Percentiles rank a stretch among this genome's conserved stretches.
phyloP scores from a whole-genome alignment of 768 basidiomycete genomes.

The Lactarius deliciosus region DNA sequence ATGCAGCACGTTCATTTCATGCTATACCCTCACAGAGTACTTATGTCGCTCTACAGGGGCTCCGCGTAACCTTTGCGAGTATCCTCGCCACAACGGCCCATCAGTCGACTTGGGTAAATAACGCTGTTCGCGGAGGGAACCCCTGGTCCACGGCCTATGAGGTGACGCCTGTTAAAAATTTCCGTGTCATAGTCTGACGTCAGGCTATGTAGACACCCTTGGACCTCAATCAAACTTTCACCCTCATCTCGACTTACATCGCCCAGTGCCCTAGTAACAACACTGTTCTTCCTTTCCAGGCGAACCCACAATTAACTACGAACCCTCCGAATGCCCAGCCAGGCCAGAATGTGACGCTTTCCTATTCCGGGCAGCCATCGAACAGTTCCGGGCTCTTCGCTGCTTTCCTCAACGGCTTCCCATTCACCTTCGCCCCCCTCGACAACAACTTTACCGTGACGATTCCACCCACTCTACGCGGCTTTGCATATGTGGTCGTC shows the following conservation, averaged over 20 bases:
- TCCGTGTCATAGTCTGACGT: neutral
- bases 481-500: conserved; percentile 9
- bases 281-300: conserved; percentile 48
- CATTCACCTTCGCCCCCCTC: conserved; percentile 8
- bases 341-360: conserved; percentile 35
- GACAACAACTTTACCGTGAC: conserved; percentile 1
- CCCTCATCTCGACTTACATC: conserved; percentile 48
- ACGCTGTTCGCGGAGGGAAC: conserved; percentile 41
- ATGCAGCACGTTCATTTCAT: conserved; percentile 32
- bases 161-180: conserved; percentile 20
- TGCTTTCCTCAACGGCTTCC: conserved; percentile 11
- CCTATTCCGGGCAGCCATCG: conserved; percentile 21
- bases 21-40: neutral
- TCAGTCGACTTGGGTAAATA: conserved; percentile 51
- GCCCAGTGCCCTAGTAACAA: conserved; percentile 49
- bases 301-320: conserved; percentile 46
- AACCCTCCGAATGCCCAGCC: conserved; percentile 36
- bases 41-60: neutral
- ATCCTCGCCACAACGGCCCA: conserved; percentile 59
- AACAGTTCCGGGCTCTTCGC: conserved; percentile 10
- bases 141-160: conserved; percentile 53
- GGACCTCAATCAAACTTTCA: conserved; percentile 43
- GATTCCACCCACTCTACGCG: neutral
- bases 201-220: conserved; percentile 29
- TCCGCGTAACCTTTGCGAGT: neutral